These are phyloP conservation scores for Psilocybe azurescens DNA, from an alignment of 768 basidiomycete species.

Conservation along the genomic window DNA sequence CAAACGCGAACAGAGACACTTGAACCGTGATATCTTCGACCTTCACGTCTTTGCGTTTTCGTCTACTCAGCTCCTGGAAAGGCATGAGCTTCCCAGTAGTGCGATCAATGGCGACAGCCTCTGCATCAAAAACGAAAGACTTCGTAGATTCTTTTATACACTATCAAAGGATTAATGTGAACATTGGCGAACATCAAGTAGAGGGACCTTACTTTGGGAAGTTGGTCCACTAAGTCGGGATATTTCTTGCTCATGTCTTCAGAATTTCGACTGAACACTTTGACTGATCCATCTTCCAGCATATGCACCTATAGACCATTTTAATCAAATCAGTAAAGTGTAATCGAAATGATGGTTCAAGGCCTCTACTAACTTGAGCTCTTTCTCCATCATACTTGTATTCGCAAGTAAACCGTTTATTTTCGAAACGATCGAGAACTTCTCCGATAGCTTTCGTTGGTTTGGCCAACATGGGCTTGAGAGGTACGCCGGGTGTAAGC, in stretches of 20 bases:
- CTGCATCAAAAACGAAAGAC: constrained; percentile 95
- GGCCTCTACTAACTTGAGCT: constrained; percentile 68
- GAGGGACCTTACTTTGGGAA: constrained; percentile 69
- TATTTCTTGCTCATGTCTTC: constrained; percentile 99
- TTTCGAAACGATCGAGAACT: constrained; percentile 96
- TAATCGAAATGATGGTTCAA: neutral
- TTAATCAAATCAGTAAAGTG: neutral
- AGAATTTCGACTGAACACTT: constrained; percentile 96
- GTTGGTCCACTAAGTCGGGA: constrained; percentile 94
- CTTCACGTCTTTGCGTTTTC: constrained; percentile 98
- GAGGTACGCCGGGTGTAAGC: constrained; percentile 92
- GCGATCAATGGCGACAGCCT: constrained; percentile 95
- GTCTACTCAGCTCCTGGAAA: constrained; percentile 94
- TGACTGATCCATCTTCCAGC: constrained; percentile 79
- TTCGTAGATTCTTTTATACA: constrained; percentile 83
- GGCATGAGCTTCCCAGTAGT: constrained; percentile 88
- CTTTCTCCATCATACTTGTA: constrained; percentile 99
- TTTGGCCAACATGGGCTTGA: constrained; percentile 99
- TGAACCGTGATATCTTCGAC: constrained; percentile 97
- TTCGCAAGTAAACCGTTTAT: constrained; percentile 95
- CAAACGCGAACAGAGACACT: constrained; percentile 96
- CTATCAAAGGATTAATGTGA: constrained; percentile 42
- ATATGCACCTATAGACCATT: constrained; percentile 72
- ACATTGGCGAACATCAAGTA: neutral
- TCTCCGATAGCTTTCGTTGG: constrained; percentile 99